Base-by-base conservation (phyloP, 768 basidiomycete species). In the Tulasnella sp. region DNA sequence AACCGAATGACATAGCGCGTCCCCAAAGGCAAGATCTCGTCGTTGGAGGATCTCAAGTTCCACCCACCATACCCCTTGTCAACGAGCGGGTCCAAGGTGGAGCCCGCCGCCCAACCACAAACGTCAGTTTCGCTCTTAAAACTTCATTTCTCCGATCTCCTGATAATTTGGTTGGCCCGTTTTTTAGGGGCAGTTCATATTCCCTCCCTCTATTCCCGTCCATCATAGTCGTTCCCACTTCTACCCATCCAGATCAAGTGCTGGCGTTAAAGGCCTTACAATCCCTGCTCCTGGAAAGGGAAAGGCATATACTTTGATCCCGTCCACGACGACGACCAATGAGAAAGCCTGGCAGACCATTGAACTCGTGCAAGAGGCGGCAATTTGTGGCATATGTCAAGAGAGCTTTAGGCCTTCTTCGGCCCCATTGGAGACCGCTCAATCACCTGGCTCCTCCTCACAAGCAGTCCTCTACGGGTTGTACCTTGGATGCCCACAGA, bases 381-480 rank as follows among this genome's bases (percentile, higher is more conserved):
- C 51, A 20, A 51, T 40, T 2, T 77, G 76, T 71, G 76, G 76
- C 10, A 71, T 77, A 39, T 77, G 76, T 32, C 55, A 69, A 37
- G 76, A 77, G 13, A 37, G 32, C 39, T 70, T 77, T 55, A 35
- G 18, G 4, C 16, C 20, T 32, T 39, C 61, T 35, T 3, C 26
- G 37, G n/a, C 35, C 42, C 76, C 76, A 15, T 11, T 77, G 37
- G 20, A 37, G 4, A 20, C 51, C 37, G 32, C 61, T 32, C 61
- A 40, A 3, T 35, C 61, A 35, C 55, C 76, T 32, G 35, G 57
- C 11, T 77, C 76, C 4, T 77, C 75, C 15, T 67, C 75, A 16
- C 26, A 20, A 29, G 15, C 35, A 0, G 51, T 40, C 35, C 39
- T 20, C 26, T 71, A 77, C 18, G 76, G 76, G 11, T 32, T 77